These are phyloP conservation scores for Cucumis cinereus DNA, from an alignment of 306 rosid species.

Conservation along the genomic window DNA sequence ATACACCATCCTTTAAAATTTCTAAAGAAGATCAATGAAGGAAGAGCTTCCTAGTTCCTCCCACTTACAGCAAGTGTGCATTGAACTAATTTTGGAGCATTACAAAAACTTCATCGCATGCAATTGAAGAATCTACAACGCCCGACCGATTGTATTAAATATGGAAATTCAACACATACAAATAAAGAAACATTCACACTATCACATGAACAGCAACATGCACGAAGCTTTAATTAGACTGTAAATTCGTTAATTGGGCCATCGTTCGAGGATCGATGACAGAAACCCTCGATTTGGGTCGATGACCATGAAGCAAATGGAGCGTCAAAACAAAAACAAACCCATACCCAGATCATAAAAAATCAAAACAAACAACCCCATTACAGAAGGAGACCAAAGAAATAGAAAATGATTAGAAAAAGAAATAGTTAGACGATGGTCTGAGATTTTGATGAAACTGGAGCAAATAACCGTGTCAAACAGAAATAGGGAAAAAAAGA, in stretches of 20 bases:
- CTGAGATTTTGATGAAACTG: conserved; percentile 12
- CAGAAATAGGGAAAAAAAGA: conserved; percentile 10
- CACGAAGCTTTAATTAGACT: not conserved
- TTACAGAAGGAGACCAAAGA: conserved; percentile 13
- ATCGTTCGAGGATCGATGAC: not conserved
- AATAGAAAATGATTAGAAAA: conserved; percentile 11
- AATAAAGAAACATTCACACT: not conserved
- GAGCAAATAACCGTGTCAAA: conserved; percentile 13
- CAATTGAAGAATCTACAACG: conserved; percentile 4
- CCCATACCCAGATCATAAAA: conserved; percentile 41
- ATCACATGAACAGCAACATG: conserved; percentile 5
- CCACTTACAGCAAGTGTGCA: conserved; percentile 16
- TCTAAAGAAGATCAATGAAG: conserved; percentile 8
- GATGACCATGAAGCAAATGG: conserved; percentile 3
- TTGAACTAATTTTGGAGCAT: conserved; percentile 12
- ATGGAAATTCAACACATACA: not conserved
- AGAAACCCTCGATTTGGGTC: conserved; percentile 5
- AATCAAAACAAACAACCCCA: conserved; percentile 21
- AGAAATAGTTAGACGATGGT: conserved; percentile 4
- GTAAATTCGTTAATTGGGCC: not conserved
- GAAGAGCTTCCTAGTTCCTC: not conserved
- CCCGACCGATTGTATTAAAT: not conserved
- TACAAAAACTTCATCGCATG: not conserved
- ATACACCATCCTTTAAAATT: not conserved
- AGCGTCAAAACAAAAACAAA: conserved; percentile 4